Percentiles rank a stretch among this genome's conserved stretches.
phyloP scores from a whole-genome alignment of 1,284 basidiomycete species.

The Tranzscheliella williamsii region DNA sequence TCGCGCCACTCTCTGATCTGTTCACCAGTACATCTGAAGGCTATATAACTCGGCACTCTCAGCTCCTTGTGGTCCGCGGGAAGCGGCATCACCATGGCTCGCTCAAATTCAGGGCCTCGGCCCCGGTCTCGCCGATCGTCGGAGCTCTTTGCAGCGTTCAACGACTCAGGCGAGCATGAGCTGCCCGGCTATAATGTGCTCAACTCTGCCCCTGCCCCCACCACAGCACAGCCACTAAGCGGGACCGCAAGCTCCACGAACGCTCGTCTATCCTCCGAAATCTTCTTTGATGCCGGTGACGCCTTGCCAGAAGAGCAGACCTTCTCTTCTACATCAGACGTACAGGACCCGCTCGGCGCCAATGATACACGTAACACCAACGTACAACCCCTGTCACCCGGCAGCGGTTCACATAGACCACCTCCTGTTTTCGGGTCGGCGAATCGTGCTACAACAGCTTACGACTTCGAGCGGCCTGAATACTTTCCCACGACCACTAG shows the following conservation, averaged over 20 bases:
- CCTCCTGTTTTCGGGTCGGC: no score
- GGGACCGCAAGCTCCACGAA: neutral
- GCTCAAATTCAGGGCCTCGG: constrained; percentile 9
- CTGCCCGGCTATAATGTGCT: constrained; percentile 24
- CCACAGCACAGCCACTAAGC: neutral
- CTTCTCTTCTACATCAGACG: constrained; percentile 1
- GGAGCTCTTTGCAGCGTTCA: constrained; percentile 34
- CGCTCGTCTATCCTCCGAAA: constrained; percentile 13
- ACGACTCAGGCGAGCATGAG: constrained; percentile 10
- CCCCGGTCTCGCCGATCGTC: constrained; percentile 18
- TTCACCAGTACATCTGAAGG: no score
- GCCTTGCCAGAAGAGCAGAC: constrained; percentile 20
- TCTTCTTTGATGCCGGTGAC: constrained; percentile 55
- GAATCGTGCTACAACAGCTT: constrained; percentile 18
- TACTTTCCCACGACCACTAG: constrained; percentile 38
- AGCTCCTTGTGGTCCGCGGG: no score
- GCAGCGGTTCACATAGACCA: no score
- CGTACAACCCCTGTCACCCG: neutral
- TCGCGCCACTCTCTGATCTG: no score
- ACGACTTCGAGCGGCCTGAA: constrained; percentile 52
- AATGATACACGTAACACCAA: constrained; percentile 6
- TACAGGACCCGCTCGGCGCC: constrained; percentile 29
- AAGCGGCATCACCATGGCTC: constrained; percentile 19
- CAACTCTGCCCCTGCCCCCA: constrained; percentile 3
- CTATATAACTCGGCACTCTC: no score